Evolutionary conservation across 805 yeast genomes (phyloP), one percentile per base, ranked within the genome.

Genomic region (Saccharomyces cerevisiae): DNA sequence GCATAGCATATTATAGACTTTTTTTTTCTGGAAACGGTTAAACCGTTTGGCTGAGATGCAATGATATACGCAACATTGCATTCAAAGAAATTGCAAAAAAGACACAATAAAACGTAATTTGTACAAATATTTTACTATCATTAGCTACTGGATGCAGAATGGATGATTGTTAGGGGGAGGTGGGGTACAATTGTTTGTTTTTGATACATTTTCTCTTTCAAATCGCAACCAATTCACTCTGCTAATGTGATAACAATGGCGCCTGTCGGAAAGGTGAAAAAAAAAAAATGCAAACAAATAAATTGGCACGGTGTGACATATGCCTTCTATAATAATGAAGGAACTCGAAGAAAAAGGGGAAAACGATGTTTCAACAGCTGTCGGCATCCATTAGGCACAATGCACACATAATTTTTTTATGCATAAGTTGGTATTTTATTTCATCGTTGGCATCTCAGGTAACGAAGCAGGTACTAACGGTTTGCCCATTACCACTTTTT

Each of bases 401-500:
- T 51, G 28, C 54, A 4, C 66, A 70, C 55, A 74, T 76, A 8
- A 61, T 77, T 1, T 53, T 71, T 2, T 61, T 77, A 22, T 83
- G 88, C 63, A 59, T 80, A 17, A 57, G 75, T 41, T 85, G 89
- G 89, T 85, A 84, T 61, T 61, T 74, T 21, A 75, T 81, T 10
- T 83, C 87, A 11, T 79, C 88, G 2, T 61, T 81, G 2, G 85
- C 87, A 1, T 80, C 89, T 0, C 89, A 84, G 60, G 71, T 81
- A 31, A 83, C 87, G 2, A 84, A 83, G 57, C 43, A 70, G 14
- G 81, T 84, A 2, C 69, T 85, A 46, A 74, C 74, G 13, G 73
- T 76, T 54, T 81, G 83, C 62, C 79, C 81, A 1, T 79, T 76
- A 63, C 89, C 90, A 1, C 67, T 84, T 14, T 82, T 84, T 51